These are phyloP conservation scores for Naganishia onofrii DNA, from an alignment of 768 basidiomycete species.

Conservation along the genomic window DNA sequence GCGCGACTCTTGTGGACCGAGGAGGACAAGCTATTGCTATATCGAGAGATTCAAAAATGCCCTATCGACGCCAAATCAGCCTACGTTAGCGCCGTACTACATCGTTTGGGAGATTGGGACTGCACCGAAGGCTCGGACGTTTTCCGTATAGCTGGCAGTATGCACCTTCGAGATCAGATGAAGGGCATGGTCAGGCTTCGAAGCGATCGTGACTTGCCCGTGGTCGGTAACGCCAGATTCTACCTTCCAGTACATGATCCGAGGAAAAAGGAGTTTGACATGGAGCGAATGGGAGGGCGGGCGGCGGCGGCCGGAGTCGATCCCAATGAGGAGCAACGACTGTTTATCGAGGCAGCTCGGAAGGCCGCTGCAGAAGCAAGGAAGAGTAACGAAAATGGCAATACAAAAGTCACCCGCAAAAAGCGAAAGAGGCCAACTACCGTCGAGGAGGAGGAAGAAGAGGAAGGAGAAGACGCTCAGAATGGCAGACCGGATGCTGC, in stretches of 20 bases:
- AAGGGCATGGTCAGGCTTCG: slow-evolving; percentile 26
- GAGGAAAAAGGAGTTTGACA: slow-evolving; percentile 9
- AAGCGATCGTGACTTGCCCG: background rate
- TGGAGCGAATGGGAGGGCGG: background rate
- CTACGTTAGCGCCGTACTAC: slow-evolving; percentile 10
- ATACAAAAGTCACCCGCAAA: no score
- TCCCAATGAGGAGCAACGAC: background rate
- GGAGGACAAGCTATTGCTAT: slow-evolving; percentile 24
- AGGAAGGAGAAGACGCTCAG: background rate
- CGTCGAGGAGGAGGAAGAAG: background rate
- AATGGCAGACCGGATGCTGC: background rate
- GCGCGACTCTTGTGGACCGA: background rate
- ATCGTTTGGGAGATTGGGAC: background rate
- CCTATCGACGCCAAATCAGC: slow-evolving; percentile 17
- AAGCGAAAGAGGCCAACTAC: background rate
- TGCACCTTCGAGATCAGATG: slow-evolving; percentile 30
- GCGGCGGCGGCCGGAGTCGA: no score
- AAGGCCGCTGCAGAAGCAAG: background rate
- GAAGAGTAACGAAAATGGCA: background rate
- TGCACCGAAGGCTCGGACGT: no score
- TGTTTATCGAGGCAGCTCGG: background rate
- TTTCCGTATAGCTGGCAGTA: background rate
- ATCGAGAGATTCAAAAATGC: slow-evolving; percentile 31
- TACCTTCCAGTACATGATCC: slow-evolving; percentile 26
- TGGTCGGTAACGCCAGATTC: slow-evolving; percentile 23